These are phyloP conservation scores for Lanmaoa rubissima DNA, from an alignment of 768 basidiomycete species.

Conservation along the genomic window DNA sequence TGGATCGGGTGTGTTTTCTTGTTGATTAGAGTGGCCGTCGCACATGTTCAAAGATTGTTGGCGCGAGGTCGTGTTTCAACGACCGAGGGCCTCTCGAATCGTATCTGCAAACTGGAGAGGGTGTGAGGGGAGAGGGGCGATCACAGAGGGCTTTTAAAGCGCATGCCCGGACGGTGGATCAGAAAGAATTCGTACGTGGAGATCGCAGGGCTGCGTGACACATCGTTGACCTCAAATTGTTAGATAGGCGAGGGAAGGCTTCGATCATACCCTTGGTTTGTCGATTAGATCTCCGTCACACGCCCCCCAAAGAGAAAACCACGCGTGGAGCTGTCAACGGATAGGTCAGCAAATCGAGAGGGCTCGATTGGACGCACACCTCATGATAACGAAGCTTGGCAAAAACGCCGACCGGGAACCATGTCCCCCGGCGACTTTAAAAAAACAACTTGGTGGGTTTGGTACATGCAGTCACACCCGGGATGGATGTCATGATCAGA, in stretches of 20 bases:
- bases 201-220: no score
- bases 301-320: not conserved
- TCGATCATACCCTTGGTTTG: not conserved
- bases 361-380: not conserved
- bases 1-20: not conserved
- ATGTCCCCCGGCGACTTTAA: not conserved
- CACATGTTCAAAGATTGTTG: slow-evolving; percentile 3
- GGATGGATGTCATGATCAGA: not conserved
- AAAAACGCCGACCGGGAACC: not conserved
- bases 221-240: no score
- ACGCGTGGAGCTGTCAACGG: not conserved
- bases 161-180: not conserved
- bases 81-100: not conserved
- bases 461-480: not conserved
- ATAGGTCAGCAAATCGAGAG: not conserved
- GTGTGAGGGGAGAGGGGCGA: not conserved
- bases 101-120: not conserved
- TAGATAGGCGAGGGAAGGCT: no score
- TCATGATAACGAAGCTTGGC: not conserved
- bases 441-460: not conserved
- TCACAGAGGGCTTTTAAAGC: slow-evolving; percentile 5
- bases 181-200: not conserved
- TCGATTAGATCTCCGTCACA: not conserved
- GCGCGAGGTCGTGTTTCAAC: not conserved
- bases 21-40: not conserved